phyloP scores from a whole-genome alignment of 169 alveolate species.

The Amoebophrya sp. region DNA sequence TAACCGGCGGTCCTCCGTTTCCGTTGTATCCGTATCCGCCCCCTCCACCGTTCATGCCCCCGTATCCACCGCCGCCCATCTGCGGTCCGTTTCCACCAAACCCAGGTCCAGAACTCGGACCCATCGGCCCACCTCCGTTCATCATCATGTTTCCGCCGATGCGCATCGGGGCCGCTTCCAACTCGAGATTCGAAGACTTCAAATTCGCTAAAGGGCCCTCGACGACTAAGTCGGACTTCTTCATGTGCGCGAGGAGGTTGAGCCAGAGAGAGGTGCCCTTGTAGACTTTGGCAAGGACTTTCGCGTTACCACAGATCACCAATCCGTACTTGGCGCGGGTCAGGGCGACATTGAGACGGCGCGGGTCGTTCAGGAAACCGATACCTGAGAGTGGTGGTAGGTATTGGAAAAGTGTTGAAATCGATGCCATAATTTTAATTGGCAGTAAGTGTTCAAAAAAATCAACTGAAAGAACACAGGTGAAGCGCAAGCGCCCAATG shows the following conservation, averaged over 20 bases:
- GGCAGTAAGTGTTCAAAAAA: no score
- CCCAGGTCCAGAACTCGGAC: no score
- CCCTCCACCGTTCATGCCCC: no score
- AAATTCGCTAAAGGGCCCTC: background rate
- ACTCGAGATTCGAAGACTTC: background rate
- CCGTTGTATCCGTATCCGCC: no score
- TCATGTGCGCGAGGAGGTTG: background rate
- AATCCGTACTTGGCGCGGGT: conserved; percentile 88
- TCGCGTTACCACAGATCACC: conserved; percentile 79
- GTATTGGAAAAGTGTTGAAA: no score
- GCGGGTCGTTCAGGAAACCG: conserved; percentile 84
- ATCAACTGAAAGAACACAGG: background rate
- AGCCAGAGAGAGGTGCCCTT: background rate
- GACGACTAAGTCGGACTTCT: background rate
- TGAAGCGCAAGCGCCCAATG: no score
- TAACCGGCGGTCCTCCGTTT: no score
- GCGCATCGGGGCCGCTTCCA: background rate
- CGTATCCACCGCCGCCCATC: no score
- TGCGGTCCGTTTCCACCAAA: no score
- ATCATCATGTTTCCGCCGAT: background rate
- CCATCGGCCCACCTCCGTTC: no score
- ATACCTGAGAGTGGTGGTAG: conserved; percentile 60
- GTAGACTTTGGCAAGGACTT: conserved; percentile 36
- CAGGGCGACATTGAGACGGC: conserved; percentile 85
- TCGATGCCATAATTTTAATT: no score